Evolutionary conservation across 129 eudicot genomes (phyloP), one percentile per base, ranked within the genome.

Genomic region (Centaurea solstitialis): DNA sequence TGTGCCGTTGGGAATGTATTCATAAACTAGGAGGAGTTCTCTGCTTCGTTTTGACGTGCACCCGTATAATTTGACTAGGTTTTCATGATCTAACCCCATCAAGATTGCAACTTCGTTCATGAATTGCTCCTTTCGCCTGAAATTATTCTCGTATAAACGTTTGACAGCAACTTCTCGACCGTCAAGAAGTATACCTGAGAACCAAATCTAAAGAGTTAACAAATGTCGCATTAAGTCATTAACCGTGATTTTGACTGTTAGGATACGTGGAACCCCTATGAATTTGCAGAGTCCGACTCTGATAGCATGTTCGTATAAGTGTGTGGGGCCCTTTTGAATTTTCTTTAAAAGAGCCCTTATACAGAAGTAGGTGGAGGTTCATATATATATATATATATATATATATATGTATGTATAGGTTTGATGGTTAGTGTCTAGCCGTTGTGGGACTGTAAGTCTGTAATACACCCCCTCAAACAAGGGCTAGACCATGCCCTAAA

Each of bases 81-180:
- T 80, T 39, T 83, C 64, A 86, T 94, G 99, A 13, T 90, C 28
- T 26, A 92, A 68, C 0, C 83, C 78, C 7, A 97, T 88, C 47
- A 95, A 85, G 79, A 95, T 95, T 77, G 87, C 88, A 2, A 95
- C 89, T 82, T 95, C 99, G 35, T 92, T 95, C 89, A 91, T 90
- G 87, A 95, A 95, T 82, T 95, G 99, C 83, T 91, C 94, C 61
- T 90, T 89, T 4, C 94, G 97, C 81, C 84, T 95, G 81, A 83
- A 90, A 67, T 93, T 95, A 82, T 90, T 91, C 73, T 95, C 99
- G 40, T 92, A 94, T 26, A 94, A 84, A 39, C 96, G 90, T 79
- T 94, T 94, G 7, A 94, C 99, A 41, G 99, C 99, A 70, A 95
- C 94, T 72, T 82, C 80, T 59, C 98, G 94, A 9, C 99, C 94